Percentiles rank a stretch among this genome's conserved stretches.
These are phyloP conservation scores for Narthecium ossifragum DNA, from an alignment of 106 monocot genomes.

Conservation along the genomic window DNA sequence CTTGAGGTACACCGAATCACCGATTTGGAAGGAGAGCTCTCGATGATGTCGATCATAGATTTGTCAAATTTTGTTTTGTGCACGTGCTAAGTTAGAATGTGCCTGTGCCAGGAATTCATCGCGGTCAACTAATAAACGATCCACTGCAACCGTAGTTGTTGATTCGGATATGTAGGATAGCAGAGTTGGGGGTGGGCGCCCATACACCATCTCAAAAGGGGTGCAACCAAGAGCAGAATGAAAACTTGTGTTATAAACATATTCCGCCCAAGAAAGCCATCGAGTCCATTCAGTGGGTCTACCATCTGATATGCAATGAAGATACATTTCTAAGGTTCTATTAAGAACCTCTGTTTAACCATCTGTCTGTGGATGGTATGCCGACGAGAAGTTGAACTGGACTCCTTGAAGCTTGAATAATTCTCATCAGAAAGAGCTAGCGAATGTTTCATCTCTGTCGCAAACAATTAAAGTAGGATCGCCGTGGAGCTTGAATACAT, in stretches of 20 bases:
- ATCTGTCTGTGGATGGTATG: constrained; percentile 11
- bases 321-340: neutral
- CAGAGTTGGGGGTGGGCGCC: neutral
- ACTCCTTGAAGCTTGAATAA: neutral
- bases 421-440: constrained; percentile 3
- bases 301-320: neutral
- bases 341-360: constrained; percentile 13
- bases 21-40: neutral
- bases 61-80: neutral
- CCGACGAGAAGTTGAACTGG: neutral
- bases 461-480: neutral
- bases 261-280: constrained; percentile 3
- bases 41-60: neutral
- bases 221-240: neutral
- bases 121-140: neutral
- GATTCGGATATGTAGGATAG: neutral
- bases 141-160: neutral
- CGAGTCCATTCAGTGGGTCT: neutral
- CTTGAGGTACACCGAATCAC: neutral
- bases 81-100: neutral
- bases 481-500: constrained; percentile 6
- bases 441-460: neutral
- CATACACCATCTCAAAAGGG: constrained; percentile 9
- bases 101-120: neutral
- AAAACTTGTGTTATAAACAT: neutral